Evolutionary conservation across 2,329 filamentous ascomycete species (phyloP), one percentile per base, ranked within the genome.

Genomic region (Xylariaceae sp.): DNA sequence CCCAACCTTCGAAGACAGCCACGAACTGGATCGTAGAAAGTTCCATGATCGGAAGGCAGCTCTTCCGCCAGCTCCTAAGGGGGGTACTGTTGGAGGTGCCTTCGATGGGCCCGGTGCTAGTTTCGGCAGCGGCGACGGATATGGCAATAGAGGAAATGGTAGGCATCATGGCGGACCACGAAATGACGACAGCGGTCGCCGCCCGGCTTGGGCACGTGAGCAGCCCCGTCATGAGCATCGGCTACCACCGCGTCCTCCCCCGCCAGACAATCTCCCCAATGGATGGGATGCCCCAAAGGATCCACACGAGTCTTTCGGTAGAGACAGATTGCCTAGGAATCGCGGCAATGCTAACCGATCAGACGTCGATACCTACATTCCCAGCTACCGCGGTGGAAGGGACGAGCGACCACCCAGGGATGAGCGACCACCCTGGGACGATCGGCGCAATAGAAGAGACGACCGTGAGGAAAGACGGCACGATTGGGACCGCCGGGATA

Each of bases 1-100:
- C n/a, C 94, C 94, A 1, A 83, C 79, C 13, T 97, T 96, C 70
- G 90, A 96, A 71, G 93, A 97, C 69, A 96, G 92, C 50, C 94
- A 99, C 74, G 94, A 99, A 74, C 80, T 97, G n/a, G 94, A 99
- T 72, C 85, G 93, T 54, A 86, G 92, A 72, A 95, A 93, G 74
- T 93, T 92, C 67, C 88, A 95, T 65, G 89, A 92, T 60, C 88
- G 94, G 69, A 90, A 90, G 70, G 88, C 88, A 18, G 88, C 87
- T 18, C 81, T 93, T 9, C 93, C 93, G 3, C 93, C 94, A 10
- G 94, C 93, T 0, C 94, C 94, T 0, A 92, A 93, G 66, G 93
- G 92, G 10, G 93, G 91, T 3, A 92, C 90, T 1, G 92, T 96
- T 2, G 93, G 93, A 11, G 85, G 85, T n/a, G 78, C 80, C 1